Evolutionary conservation across 2,329 filamentous ascomycete genomes (phyloP), one percentile per base, ranked within the genome.

Genomic region (Plectosphaerella sp.): DNA sequence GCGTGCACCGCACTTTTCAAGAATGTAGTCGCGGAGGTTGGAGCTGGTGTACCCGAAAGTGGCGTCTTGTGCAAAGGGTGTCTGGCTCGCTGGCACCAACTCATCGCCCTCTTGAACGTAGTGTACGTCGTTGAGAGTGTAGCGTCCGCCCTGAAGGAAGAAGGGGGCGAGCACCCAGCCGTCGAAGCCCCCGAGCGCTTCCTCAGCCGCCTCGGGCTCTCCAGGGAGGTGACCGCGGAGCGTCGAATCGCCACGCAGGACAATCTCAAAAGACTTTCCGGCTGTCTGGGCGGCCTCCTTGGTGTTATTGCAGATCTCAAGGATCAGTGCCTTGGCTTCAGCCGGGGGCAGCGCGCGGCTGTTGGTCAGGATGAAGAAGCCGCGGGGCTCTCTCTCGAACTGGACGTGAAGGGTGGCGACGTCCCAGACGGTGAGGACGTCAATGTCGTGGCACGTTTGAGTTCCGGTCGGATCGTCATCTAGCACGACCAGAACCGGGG

Each of bases 361-460:
- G 60, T 83, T 83, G 35, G 80, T 83, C 6, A 83, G 68, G 56
- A 83, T 82, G 66, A 84, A 83, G 70, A 84, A 83, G 16, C 80
- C 80, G 3, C 64, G 62, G 1, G 64, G 57, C 12, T 56, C 46
- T 11, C 49, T 48, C n/a, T 48, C 47, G n/a, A 57, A 57, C 24
- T 57, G 54, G 9, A 46, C 18, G 7, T 54, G 46, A 9, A 57
- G 18, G 5, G 55, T 57, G 7, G 52, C 52, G 6, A 71, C 57
- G 52, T 78, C 74, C 78, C 79, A 83, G 5, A 76, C 74, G 1
- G 77, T 79, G 18, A 84, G 67, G 2, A 83, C 78, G 48, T 70
- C 64, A 54, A 84, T 75, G 57, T 78, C 73, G 61, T 83, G 77
- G 62, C 79, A 82, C n/a, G 80, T 83, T 59, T 83, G 80, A 0